phyloP scores from a whole-genome alignment of 768 basidiomycete species.

The Rubroboletus pulcherrimus region DNA sequence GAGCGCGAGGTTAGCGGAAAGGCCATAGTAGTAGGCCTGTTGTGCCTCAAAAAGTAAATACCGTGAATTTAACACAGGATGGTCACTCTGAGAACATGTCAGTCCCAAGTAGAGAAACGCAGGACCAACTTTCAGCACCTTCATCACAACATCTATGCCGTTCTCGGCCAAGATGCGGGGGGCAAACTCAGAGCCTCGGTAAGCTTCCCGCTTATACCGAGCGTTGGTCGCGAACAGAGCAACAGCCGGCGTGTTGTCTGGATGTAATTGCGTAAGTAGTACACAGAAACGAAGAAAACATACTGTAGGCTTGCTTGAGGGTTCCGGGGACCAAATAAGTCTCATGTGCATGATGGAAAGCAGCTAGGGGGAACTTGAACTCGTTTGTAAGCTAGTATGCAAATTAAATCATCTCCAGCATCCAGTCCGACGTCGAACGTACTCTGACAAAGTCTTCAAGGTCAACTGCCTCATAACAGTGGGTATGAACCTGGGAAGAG shows the following conservation, averaged over 20 bases:
- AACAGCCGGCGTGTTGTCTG: conserved; percentile 59
- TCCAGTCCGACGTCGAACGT: conserved; percentile 22
- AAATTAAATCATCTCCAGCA: conserved; percentile 1
- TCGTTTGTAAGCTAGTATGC: conserved; percentile 74
- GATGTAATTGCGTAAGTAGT: not conserved
- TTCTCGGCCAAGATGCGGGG: conserved; percentile 55
- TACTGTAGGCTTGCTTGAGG: conserved; percentile 65
- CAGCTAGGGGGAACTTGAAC: conserved; percentile 79
- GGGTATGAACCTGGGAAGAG: conserved; percentile 30
- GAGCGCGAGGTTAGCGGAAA: conserved; percentile 61
- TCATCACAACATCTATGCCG: conserved; percentile 58
- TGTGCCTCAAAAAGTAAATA: conserved; percentile 57
- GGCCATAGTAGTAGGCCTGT: conserved; percentile 69
- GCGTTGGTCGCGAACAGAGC: conserved; percentile 82
- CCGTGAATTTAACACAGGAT: conserved; percentile 53
- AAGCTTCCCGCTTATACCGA: conserved; percentile 61
- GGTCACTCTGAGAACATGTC: conserved; percentile 41
- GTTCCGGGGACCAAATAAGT: conserved; percentile 84
- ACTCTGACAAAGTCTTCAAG: conserved; percentile 66
- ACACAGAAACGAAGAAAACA: not conserved
- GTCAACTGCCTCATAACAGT: conserved; percentile 59
- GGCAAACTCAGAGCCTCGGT: conserved; percentile 62
- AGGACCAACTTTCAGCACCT: conserved; percentile 39
- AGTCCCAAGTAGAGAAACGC: not conserved
- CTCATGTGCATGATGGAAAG: conserved; percentile 87